Conservation (phyloP, 495 filamentous ascomycete genomes). For the Xylaria palmicola region DNA sequence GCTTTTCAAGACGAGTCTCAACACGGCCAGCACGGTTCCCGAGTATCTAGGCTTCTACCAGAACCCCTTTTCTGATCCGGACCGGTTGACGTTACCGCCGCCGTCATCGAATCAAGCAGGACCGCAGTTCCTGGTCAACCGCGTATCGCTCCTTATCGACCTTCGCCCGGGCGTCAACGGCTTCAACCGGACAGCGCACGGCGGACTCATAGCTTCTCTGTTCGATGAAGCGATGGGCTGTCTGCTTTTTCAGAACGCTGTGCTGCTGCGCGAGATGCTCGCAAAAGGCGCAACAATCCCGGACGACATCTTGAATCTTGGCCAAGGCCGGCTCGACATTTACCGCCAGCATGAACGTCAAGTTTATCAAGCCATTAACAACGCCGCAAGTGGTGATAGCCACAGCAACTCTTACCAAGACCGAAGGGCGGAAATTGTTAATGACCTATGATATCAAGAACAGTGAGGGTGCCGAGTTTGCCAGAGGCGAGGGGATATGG, state of each 20-base stretch:
- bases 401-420: background rate
- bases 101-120: background rate
- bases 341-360: conserved; percentile 12
- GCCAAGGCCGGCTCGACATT: background rate
- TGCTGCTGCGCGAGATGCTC: background rate
- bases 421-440: conserved; percentile 10
- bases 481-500: conserved; percentile 9
- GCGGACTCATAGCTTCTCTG: background rate
- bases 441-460: conserved; percentile 2
- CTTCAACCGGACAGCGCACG: conserved; percentile 11
- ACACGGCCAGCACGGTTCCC: background rate
- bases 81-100: background rate
- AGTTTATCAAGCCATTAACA: background rate
- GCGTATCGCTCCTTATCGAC: background rate
- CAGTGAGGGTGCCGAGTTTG: conserved; percentile 1
- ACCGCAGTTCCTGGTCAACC: background rate
- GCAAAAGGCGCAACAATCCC: background rate
- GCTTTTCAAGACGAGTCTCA: conserved; percentile 7
- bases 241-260: background rate
- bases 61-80: background rate
- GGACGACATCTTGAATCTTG: background rate
- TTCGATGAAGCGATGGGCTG: conserved; percentile 17
- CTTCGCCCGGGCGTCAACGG: conserved; percentile 4
- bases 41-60: conserved; percentile 11
- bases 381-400: conserved; percentile 13